phyloP scores from a whole-genome alignment of 306 rosid species.

The Quercus parvula region DNA sequence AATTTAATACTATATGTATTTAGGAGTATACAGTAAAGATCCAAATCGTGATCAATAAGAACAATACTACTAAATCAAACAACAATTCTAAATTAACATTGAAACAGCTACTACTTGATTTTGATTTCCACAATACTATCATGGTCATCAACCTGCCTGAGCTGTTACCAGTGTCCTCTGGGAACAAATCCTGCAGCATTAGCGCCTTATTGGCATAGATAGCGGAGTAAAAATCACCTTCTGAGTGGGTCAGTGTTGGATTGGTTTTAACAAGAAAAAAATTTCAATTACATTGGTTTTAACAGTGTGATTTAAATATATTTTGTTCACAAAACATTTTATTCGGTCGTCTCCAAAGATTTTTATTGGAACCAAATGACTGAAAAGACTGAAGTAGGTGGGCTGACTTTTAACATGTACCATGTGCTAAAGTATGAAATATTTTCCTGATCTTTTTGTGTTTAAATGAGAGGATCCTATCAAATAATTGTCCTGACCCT shows the following conservation, averaged over 20 bases:
- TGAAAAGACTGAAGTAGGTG: not conserved
- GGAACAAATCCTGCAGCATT: not conserved
- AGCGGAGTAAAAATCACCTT: not conserved
- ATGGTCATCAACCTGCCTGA: not conserved
- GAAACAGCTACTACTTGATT: not conserved
- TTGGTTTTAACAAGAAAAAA: not conserved
- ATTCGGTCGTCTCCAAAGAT: not conserved
- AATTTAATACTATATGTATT: constrained; percentile 17
- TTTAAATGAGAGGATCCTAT: not conserved
- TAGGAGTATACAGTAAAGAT: constrained; percentile 7
- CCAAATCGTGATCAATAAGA: not conserved
- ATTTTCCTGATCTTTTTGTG: not conserved
- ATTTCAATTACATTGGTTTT: not conserved
- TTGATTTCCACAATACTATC: not conserved
- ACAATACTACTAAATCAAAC: not conserved
- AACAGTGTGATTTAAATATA: not conserved
- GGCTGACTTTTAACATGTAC: not conserved
- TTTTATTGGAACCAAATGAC: not conserved
- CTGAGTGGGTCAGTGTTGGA: not conserved
- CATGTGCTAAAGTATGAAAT: not conserved
- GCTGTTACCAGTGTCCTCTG: not conserved
- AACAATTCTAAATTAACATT: not conserved
- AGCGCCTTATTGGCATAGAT: not conserved
- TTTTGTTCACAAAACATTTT: not conserved
- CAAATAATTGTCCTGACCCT: not conserved